Percentiles rank a stretch among this genome's conserved stretches.
Conservation (phyloP, 139 green algal genomes). For the Pycnococcus provasolii region DNA sequence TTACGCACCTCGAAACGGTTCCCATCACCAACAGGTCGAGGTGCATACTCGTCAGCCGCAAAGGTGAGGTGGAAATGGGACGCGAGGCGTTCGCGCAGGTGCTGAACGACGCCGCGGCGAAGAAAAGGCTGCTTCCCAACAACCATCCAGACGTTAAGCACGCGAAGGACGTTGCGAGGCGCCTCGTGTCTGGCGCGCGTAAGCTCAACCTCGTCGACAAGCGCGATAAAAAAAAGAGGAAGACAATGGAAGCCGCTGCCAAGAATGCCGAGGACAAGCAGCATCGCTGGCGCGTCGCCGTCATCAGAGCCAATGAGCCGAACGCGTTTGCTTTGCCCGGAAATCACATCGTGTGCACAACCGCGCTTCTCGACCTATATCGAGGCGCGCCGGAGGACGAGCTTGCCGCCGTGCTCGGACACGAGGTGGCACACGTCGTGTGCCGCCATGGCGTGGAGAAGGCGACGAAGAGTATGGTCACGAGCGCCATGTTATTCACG, state of each 20-base stretch:
- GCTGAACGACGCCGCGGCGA: neutral
- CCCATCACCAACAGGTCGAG: no score
- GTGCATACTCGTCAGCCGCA: no score
- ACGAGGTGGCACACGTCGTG: conserved; percentile 1
- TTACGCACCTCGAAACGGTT: no score
- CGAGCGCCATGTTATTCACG: neutral
- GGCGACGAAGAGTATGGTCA: neutral
- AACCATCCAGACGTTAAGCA: no score
- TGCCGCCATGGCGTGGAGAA: neutral
- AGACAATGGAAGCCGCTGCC: no score
- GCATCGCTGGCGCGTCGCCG: no score
- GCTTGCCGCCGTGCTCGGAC: neutral
- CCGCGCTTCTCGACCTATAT: neutral
- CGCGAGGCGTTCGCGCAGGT: neutral
- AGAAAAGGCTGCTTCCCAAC: no score
- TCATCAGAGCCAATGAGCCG: neutral
- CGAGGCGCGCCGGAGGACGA: neutral
- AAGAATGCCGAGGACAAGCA: no score
- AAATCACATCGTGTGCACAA: neutral
- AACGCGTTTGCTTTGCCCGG: neutral
- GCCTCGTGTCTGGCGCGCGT: no score
- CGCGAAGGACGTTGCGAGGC: no score
- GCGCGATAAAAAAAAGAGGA: no score
- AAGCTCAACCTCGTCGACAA: no score
- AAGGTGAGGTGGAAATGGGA: neutral